These are phyloP conservation scores for Leishmania guyanensis DNA, from an alignment of 208 protist genomes.

Conservation along the genomic window DNA sequence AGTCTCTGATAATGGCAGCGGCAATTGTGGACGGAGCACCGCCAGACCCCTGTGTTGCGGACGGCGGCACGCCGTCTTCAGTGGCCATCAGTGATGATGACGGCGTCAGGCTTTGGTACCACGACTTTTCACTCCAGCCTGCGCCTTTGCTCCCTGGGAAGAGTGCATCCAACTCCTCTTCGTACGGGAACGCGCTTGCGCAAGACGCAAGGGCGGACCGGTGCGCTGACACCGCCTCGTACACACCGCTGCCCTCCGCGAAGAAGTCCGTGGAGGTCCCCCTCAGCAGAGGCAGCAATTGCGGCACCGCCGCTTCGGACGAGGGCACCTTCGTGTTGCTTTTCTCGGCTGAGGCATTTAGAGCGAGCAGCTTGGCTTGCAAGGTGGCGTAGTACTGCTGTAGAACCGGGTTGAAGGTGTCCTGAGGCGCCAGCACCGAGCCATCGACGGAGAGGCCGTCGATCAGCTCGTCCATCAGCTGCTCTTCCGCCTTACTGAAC, in stretches of 20 bases:
- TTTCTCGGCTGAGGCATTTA: neutral
- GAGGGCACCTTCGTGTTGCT: neutral
- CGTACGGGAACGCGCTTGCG: conserved; percentile 50
- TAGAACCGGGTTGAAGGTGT: conserved; percentile 87
- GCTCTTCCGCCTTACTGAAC: conserved; percentile 48
- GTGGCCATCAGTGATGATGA: neutral
- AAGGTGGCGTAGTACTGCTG: conserved; percentile 89
- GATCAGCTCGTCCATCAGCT: conserved; percentile 62
- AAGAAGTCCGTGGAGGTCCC: conserved; percentile 49
- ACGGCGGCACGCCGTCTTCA: neutral
- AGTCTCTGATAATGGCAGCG: conserved; percentile 7
- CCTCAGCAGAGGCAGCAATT: conserved; percentile 35
- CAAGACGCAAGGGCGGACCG: conserved; percentile 37
- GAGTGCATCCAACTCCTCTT: conserved; percentile 14
- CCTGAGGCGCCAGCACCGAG: conserved; percentile 58
- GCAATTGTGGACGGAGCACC: conserved; percentile 5
- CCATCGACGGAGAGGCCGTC: conserved; percentile 72
- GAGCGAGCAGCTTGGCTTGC: conserved; percentile 33
- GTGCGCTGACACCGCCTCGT: conserved; percentile 15
- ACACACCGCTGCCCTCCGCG: conserved; percentile 34
- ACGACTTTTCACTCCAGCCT: neutral
- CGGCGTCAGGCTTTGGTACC: conserved; percentile 6
- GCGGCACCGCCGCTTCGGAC: conserved; percentile 1
- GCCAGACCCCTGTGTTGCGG: neutral
- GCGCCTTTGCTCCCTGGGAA: neutral